These are phyloP conservation scores for Haplographium delicatum DNA, from an alignment of 495 filamentous ascomycete genomes.

Conservation along the genomic window DNA sequence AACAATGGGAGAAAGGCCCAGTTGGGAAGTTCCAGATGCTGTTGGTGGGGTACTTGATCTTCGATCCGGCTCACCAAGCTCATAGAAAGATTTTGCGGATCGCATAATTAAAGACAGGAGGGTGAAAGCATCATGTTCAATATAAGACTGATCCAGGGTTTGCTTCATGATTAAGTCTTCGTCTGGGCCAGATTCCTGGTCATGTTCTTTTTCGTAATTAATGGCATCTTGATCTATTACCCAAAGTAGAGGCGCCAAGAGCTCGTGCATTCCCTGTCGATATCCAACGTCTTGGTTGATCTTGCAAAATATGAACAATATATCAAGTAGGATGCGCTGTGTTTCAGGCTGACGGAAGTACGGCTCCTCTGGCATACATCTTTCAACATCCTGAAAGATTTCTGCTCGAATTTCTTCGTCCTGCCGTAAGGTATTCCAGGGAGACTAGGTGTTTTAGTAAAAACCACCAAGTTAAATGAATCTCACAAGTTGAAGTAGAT, in stretches of 20 bases:
- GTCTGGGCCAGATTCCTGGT: conserved; percentile 18
- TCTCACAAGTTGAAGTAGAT: too few species aligned
- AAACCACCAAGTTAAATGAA: background rate
- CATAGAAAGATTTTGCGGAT: conserved; percentile 80
- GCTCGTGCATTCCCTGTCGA: conserved; percentile 95
- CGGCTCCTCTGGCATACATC: conserved; percentile 85
- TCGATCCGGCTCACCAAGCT: conserved; percentile 42
- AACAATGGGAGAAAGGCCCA: conserved; percentile 68
- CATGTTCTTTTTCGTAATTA: conserved; percentile 19
- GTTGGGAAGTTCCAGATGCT: conserved; percentile 27
- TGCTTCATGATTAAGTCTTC: conserved; percentile 49
- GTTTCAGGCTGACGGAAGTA: conserved; percentile 80
- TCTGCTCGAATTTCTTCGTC: conserved; percentile 83
- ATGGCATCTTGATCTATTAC: conserved; percentile 75
- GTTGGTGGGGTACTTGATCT: conserved; percentile 16
- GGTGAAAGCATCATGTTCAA: conserved; percentile 89
- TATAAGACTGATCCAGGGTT: conserved; percentile 61
- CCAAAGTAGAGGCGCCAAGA: conserved; percentile 88
- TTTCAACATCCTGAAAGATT: conserved; percentile 91
- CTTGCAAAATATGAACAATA: conserved; percentile 92
- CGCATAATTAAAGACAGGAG: conserved; percentile 86
- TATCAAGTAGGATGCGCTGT: conserved; percentile 78
- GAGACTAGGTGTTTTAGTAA: conserved; percentile 56
- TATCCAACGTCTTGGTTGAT: conserved; percentile 85
- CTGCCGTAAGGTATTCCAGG: conserved; percentile 76